These are phyloP conservation scores for Podaxis carcinomalis DNA, from an alignment of 768 basidiomycete species.

Conservation along the genomic window DNA sequence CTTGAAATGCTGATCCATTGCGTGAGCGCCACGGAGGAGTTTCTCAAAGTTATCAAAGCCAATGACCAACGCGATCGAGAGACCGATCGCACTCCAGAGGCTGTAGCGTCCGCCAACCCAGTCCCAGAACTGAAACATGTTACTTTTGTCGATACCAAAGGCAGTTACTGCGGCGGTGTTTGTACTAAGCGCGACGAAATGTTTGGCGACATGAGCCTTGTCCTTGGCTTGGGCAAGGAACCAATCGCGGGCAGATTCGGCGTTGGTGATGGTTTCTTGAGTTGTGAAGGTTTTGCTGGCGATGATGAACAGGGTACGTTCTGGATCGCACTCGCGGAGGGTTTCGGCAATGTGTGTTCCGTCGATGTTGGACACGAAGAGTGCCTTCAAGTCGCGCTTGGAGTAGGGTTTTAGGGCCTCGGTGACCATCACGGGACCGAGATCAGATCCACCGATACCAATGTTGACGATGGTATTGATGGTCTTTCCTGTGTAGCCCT, in stretches of 20 bases:
- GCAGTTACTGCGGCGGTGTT: constrained; percentile 90
- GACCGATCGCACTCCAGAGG: constrained; percentile 96
- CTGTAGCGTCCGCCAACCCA: constrained; percentile 99
- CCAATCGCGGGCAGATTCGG: constrained; percentile 90
- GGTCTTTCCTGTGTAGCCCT: constrained; percentile 93
- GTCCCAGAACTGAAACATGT: constrained; percentile 99
- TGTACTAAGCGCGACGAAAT: constrained; percentile 97
- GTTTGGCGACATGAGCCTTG: constrained; percentile 92
- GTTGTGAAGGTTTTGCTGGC: constrained; percentile 99
- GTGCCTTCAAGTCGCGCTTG: constrained; percentile 79
- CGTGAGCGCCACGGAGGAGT: constrained; percentile 88
- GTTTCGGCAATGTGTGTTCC: constrained; percentile 96
- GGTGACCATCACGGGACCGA: constrained; percentile 98
- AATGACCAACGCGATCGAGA: constrained; percentile 89
- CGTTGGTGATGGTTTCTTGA: constrained; percentile 99
- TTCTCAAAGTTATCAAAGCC: constrained; percentile 93
- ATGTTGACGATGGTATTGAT: constrained; percentile 98
- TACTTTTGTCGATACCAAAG: constrained; percentile 86
- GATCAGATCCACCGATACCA: constrained; percentile 96
- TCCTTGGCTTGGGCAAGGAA: constrained; percentile 84
- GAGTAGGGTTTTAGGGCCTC: constrained; percentile 94
- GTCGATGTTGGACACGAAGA: constrained; percentile 98
- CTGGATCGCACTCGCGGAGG: constrained; percentile 74
- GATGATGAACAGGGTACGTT: constrained; percentile 95
- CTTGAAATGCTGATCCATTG: constrained; percentile 97